Evolutionary conservation across 495 filamentous ascomycete species (phyloP).

Genomic region (Staphylotrichum longicolle): DNA sequence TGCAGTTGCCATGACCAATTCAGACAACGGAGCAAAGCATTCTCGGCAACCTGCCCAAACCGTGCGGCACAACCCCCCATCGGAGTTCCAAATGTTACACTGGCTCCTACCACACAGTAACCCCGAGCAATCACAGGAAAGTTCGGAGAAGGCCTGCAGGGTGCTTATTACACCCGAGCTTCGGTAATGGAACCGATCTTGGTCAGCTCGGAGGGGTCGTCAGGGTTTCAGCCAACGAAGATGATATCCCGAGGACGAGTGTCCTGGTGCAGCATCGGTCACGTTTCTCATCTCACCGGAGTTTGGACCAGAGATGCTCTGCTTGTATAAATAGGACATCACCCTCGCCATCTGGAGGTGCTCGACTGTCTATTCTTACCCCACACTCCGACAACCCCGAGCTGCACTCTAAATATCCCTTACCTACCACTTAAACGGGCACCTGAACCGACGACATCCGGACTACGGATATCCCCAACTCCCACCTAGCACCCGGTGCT

Average conservation of each 20-base stretch:
- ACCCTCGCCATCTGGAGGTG: background rate
- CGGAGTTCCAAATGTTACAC: constrained; percentile 10
- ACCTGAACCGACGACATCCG: background rate
- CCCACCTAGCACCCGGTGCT: background rate
- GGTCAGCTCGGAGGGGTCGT: background rate
- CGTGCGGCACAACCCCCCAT: constrained; percentile 1
- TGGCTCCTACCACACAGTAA: background rate
- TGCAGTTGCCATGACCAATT: too few species aligned
- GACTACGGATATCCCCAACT: constrained; percentile 39
- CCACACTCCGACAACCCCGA: too few species aligned
- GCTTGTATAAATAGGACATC: background rate
- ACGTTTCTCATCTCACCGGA: background rate
- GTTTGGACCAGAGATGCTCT: background rate
- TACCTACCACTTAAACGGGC: background rate
- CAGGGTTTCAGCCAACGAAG: background rate
- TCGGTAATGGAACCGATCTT: background rate
- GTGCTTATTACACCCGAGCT: background rate
- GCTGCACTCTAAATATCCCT: too few species aligned
- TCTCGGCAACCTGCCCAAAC: background rate
- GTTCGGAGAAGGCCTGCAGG: background rate
- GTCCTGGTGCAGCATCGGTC: too few species aligned
- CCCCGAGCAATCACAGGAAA: background rate
- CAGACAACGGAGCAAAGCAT: too few species aligned
- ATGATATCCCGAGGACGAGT: too few species aligned
- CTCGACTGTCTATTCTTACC: too few species aligned